Base-by-base conservation (phyloP, 2,329 filamentous ascomycete species). In the Nemania sp. region DNA sequence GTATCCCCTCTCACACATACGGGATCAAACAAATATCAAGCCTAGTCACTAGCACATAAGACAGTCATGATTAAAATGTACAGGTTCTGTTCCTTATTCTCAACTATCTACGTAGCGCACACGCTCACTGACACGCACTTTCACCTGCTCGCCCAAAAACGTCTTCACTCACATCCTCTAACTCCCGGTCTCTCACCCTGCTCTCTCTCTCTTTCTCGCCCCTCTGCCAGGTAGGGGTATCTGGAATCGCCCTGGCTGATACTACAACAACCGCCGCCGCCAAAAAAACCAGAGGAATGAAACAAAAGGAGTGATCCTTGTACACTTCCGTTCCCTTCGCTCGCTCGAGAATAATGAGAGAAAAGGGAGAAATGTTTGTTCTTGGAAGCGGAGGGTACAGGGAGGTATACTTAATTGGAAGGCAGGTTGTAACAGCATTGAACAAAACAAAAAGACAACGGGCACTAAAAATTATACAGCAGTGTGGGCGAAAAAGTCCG, bases 221-320 rank as follows among this genome's bases (percentile, higher is more conserved):
- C 28, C 9, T 49, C 61, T 57, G 60, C 57, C 44, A 61, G 63
- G 56, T 57, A 14, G 60, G 64, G 62, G 64, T 65, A 65, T 66
- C 62, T 64, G 55, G 55, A 62, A 65, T 11, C 64, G 56, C 64
- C 63, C 63, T 64, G 61, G 60, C 57, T 56, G 52, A 60, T 61
- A 44, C 49, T 44, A 40, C 46, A 45, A 42, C 37, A 49, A 14
- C 37, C 31, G 33, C 9, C 11, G 23, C 3, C 9, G 47, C 47
- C 48, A 44, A 37, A 33, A 49, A 20, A 37, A 6, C 37, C 47
- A 39, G 2, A 34, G 15, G 28, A 49, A 33, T 15, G 15, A 26
- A 40, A 42, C 28, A 19, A 39, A 45, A 17, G 22, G 37, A 49
- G 30, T 31, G n/a, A 31, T 42, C 26, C 55, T 46, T 49, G 41